These are phyloP conservation scores for Lobulomyces angularis DNA, from an alignment of 192 early-diverging fungal species.

Conservation along the genomic window DNA sequence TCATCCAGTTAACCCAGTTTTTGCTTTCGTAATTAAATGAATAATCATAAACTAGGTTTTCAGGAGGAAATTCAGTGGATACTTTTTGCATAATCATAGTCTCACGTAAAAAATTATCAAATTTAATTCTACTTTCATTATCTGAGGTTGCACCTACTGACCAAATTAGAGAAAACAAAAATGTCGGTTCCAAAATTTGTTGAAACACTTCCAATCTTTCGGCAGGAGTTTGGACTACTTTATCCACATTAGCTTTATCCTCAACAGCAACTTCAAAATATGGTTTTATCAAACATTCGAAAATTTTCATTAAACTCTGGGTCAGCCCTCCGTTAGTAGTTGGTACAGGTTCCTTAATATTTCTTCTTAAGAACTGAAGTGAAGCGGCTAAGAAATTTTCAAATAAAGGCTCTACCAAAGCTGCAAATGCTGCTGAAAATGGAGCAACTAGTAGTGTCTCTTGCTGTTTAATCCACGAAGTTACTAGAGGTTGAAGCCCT, in stretches of 20 bases:
- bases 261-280: constrained; percentile 6
- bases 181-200: constrained; percentile 32
- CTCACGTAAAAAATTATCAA: constrained; percentile 34
- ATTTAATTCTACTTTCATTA: constrained; percentile 37
- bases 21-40: constrained; percentile 26
- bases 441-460: constrained; percentile 15
- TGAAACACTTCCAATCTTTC: constrained; percentile 23
- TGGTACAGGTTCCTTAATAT: constrained; percentile 37
- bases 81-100: constrained; percentile 9
- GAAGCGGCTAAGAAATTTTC: constrained; percentile 29
- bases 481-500: constrained; percentile 33
- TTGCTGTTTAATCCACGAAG: constrained; percentile 33
- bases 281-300: constrained; percentile 28
- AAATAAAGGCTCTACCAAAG: constrained; percentile 23
- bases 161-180: constrained; percentile 46
- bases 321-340: constrained; percentile 42
- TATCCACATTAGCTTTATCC: not conserved
- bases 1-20: constrained; percentile 41
- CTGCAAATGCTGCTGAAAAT: constrained; percentile 17
- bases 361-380: constrained; percentile 30
- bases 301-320: constrained; percentile 33
- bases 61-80: constrained; percentile 17
- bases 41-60: constrained; percentile 41
- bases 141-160: constrained; percentile 47
- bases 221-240: constrained; percentile 7